phyloP scores from a whole-genome alignment of 257 asterid species.

The Haberlea rhodopensis region DNA sequence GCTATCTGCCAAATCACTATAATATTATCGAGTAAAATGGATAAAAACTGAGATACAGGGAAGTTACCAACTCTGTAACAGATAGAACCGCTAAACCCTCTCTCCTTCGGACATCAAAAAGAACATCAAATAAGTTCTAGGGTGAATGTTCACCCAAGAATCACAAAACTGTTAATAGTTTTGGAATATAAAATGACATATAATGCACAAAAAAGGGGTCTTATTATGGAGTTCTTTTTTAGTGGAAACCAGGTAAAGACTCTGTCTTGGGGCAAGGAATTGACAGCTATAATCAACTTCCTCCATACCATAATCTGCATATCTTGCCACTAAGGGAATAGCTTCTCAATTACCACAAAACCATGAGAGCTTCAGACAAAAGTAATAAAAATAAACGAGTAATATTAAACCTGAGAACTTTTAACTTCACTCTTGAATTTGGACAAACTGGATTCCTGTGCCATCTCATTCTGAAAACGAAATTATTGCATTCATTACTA shows the following conservation, averaged over 20 bases:
- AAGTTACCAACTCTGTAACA: neutral
- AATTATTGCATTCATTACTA: neutral
- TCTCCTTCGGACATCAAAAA: neutral
- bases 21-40: neutral
- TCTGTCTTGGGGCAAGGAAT: neutral
- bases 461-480: constrained; percentile 66
- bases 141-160: neutral
- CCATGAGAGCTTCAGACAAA: neutral
- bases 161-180: neutral
- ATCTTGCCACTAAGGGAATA: neutral
- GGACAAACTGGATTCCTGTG: constrained; percentile 72
- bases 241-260: neutral
- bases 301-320: neutral
- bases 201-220: too few relatives aligned
- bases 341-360: neutral
- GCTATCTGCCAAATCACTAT: neutral
- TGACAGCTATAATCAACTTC: constrained; percentile 5
- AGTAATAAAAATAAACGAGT: neutral
- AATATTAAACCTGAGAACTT: constrained; percentile 69
- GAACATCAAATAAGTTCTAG: too few relatives aligned
- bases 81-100: neutral
- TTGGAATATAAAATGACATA: neutral
- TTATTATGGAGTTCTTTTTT: too few relatives aligned
- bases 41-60: neutral
- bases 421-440: constrained; percentile 79